phyloP scores from a whole-genome alignment of 202 grass and related monocot genomes.

The Musa balbisiana region DNA sequence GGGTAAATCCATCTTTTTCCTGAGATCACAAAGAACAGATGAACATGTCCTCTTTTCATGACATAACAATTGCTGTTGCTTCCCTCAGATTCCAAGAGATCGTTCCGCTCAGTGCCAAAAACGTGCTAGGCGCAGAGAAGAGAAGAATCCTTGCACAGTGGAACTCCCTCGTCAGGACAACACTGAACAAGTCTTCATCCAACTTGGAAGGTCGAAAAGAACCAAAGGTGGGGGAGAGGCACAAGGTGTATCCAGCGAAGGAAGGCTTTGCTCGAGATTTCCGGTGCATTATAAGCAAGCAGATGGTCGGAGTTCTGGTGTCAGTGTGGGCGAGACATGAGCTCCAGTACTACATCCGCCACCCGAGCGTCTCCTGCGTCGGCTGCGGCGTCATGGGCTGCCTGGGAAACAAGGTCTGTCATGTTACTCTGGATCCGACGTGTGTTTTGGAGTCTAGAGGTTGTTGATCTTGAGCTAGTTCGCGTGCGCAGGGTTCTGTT shows the following conservation, averaged over 20 bases:
- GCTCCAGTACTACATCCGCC: conserved; percentile 45
- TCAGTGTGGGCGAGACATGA: conserved; percentile 69
- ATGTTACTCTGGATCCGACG: no score
- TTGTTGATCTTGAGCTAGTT: neutral
- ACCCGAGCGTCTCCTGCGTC: conserved; percentile 56
- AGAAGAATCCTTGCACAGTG: conserved; percentile 53
- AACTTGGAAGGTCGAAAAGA: neutral
- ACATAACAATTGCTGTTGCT: neutral
- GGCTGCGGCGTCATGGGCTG: conserved; percentile 77
- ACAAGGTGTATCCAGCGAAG: conserved; percentile 53
- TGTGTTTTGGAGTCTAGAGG: neutral
- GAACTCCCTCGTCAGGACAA: conserved; percentile 51
- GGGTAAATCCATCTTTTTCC: conserved; percentile 1
- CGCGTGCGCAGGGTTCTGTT: conserved; percentile 40
- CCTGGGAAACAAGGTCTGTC: conserved; percentile 81
- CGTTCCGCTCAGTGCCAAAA: conserved; percentile 65
- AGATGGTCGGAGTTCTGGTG: conserved; percentile 90
- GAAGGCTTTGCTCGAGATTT: conserved; percentile 32
- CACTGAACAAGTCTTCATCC: conserved; percentile 48
- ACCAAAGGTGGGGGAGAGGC: conserved; percentile 3
- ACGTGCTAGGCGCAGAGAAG: conserved; percentile 69
- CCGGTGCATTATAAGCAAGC: conserved; percentile 74
- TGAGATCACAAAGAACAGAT: neutral
- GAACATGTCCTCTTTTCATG: neutral
- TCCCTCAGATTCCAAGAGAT: conserved; percentile 69